These are phyloP conservation scores for Daldinia grandis DNA, from an alignment of 495 filamentous ascomycete genomes.

Conservation along the genomic window DNA sequence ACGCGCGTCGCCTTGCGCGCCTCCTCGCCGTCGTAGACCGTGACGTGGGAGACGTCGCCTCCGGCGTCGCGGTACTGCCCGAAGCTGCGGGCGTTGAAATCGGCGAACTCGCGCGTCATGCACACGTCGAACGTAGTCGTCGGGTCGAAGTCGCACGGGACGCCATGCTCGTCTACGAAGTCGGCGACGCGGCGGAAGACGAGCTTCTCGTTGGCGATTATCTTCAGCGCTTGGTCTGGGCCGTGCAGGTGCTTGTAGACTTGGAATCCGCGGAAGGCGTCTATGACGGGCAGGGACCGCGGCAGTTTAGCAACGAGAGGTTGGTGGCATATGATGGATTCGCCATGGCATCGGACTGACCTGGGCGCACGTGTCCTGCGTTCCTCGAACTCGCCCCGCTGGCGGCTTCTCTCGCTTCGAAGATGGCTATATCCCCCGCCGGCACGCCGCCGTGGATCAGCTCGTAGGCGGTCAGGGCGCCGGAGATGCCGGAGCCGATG, in stretches of 20 bases:
- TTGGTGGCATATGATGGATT: neutral
- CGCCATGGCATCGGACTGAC: slow-evolving; percentile 15
- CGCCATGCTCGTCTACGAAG: slow-evolving; percentile 38
- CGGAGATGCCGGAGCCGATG: slow-evolving; percentile 46
- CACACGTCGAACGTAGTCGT: slow-evolving; percentile 47
- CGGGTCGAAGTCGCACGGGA: slow-evolving; percentile 45
- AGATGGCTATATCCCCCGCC: slow-evolving; percentile 39
- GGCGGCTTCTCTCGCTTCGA: slow-evolving; percentile 46
- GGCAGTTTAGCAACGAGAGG: neutral
- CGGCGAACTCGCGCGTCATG: slow-evolving; percentile 44
- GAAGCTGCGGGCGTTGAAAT: slow-evolving; percentile 43
- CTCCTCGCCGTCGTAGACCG: slow-evolving; percentile 42
- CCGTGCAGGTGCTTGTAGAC: slow-evolving; percentile 41
- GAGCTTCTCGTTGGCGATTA: slow-evolving; percentile 44
- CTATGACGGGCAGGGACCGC: too few relatives aligned
- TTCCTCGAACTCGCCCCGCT: slow-evolving; percentile 46
- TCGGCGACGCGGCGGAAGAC: slow-evolving; percentile 38
- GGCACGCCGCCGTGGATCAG: slow-evolving; percentile 41
- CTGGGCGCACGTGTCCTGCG: slow-evolving; percentile 46
- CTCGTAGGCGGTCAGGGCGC: slow-evolving; percentile 42
- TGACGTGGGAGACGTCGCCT: slow-evolving; percentile 45
- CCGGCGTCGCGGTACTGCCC: slow-evolving; percentile 39
- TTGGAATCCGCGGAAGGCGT: slow-evolving; percentile 46
- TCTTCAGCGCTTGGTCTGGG: slow-evolving; percentile 42
- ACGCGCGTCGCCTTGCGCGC: slow-evolving; percentile 38